A percentile compares a stretch with the other conserved stretches of the same genome.
phyloP scores from a whole-genome alignment of 352 stramenopile species.

The Pythium monospermum region DNA sequence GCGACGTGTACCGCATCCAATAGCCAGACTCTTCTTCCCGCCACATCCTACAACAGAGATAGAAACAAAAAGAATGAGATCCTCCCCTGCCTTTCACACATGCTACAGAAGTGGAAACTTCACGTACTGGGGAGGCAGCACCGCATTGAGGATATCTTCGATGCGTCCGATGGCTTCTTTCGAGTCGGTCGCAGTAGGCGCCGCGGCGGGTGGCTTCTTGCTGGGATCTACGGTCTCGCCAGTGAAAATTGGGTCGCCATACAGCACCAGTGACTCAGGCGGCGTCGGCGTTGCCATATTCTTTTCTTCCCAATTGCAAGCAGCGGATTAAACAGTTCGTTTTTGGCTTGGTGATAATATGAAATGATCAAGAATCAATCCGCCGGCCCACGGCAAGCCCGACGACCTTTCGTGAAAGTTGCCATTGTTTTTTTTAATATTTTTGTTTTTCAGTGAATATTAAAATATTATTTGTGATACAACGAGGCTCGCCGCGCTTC shows the following conservation, averaged over 20 bases:
- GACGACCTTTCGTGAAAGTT: conserved; percentile 36
- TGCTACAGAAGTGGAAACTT: no score
- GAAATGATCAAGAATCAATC: no score
- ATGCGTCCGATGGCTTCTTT: conserved; percentile 54
- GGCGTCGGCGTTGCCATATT: conserved; percentile 54
- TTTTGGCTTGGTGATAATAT: no score
- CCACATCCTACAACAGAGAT: conserved; percentile 56
- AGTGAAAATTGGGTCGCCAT: conserved; percentile 88
- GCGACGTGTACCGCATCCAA: conserved; percentile 91
- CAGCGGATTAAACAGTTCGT: no score
- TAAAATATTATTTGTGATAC: conserved; percentile 12
- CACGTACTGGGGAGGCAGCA: conserved; percentile 67
- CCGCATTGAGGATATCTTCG: conserved; percentile 73
- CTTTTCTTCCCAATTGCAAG: no score
- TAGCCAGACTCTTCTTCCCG: conserved; percentile 69
- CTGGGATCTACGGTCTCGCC: conserved; percentile 62
- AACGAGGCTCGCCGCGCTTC: conserved; percentile 11
- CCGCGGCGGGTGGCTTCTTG: conserved; percentile 36
- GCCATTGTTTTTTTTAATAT: neutral
- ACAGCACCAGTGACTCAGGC: conserved; percentile 87
- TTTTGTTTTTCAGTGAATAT: neutral
- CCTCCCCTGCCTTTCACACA: no score
- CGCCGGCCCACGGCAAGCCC: no score
- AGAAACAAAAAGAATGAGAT: no score
- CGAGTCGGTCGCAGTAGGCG: conserved; percentile 9